phyloP scores from a whole-genome alignment of 2,329 filamentous ascomycete genomes.

The Pestalotiopsis sp. region DNA sequence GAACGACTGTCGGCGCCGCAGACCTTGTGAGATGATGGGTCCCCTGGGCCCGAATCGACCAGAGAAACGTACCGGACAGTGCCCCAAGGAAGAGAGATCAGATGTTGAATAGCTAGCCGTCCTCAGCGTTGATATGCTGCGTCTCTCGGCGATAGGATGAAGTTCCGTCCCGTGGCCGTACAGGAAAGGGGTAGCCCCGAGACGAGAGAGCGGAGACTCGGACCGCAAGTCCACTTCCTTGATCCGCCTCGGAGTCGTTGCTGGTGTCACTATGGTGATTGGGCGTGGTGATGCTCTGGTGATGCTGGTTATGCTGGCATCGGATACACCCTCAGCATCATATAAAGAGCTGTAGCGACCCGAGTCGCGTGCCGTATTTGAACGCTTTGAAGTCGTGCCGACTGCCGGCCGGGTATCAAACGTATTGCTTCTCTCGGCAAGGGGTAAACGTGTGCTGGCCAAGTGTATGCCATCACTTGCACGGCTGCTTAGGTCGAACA shows the following conservation, averaged over 20 bases:
- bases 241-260: conserved; percentile 14
- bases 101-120: conserved; percentile 26
- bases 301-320: conserved; percentile 17
- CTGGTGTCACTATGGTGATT: conserved; percentile 18
- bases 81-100: conserved; percentile 32
- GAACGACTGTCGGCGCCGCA: conserved; percentile 36
- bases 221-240: conserved; percentile 25
- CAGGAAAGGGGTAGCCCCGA: conserved; percentile 34
- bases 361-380: conserved; percentile 35
- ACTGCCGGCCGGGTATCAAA: conserved; percentile 13
- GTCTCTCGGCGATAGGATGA: conserved; percentile 43
- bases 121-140: conserved; percentile 37
- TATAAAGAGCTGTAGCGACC: conserved; percentile 40
- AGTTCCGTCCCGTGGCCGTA: conserved; percentile 43
- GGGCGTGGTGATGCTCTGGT: conserved; percentile 3
- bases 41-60: background rate
- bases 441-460: background rate
- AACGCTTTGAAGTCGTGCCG: conserved; percentile 38
- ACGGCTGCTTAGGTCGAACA: background rate
- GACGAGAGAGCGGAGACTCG: conserved; percentile 31
- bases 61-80: conserved; percentile 13
- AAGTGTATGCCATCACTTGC: background rate
- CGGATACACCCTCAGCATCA: conserved; percentile 38
- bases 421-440: conserved; percentile 19
- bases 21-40: conserved; percentile 10